phyloP scores from a whole-genome alignment of 768 basidiomycete genomes.

The Suillus luteus region DNA sequence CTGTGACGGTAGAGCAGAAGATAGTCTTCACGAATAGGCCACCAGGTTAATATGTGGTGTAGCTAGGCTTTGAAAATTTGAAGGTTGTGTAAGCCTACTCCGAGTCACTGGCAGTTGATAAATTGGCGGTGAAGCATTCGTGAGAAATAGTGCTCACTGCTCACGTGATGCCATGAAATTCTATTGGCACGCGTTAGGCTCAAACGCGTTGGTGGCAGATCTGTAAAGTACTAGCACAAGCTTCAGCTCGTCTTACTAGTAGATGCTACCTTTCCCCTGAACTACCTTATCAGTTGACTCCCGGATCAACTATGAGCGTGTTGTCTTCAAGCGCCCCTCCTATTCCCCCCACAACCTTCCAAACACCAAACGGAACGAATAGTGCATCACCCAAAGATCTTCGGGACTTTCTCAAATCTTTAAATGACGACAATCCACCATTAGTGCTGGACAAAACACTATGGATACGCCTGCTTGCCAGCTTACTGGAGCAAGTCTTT shows the following conservation, averaged over 20 bases:
- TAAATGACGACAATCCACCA: constrained; percentile 35
- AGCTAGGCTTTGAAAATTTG: too few species aligned
- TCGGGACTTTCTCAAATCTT: constrained; percentile 43
- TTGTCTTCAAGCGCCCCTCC: constrained; percentile 23
- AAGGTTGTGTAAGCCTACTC: too few species aligned
- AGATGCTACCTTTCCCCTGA: background rate
- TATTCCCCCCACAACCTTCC: constrained; percentile 33
- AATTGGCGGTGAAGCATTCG: too few species aligned
- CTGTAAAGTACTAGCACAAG: background rate
- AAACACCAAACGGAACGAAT: constrained; percentile 30
- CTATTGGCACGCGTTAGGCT: background rate
- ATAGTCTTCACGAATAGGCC: too few species aligned
- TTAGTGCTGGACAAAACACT: constrained; percentile 38
- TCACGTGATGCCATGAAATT: constrained; percentile 4
- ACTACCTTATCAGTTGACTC: background rate
- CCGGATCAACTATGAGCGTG: constrained; percentile 25
- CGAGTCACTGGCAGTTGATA: too few species aligned
- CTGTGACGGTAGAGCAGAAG: too few species aligned
- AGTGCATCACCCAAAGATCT: constrained; percentile 40
- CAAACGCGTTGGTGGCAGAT: background rate
- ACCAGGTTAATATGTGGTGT: too few species aligned
- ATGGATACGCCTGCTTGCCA: constrained; percentile 54
- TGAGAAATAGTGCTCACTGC: background rate
- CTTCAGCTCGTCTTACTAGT: background rate
- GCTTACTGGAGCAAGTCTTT: constrained; percentile 55